Evolutionary conservation across 129 eudicot genomes (phyloP), one percentile per base, ranked within the genome.

Genomic region (Artemisia argyi): DNA sequence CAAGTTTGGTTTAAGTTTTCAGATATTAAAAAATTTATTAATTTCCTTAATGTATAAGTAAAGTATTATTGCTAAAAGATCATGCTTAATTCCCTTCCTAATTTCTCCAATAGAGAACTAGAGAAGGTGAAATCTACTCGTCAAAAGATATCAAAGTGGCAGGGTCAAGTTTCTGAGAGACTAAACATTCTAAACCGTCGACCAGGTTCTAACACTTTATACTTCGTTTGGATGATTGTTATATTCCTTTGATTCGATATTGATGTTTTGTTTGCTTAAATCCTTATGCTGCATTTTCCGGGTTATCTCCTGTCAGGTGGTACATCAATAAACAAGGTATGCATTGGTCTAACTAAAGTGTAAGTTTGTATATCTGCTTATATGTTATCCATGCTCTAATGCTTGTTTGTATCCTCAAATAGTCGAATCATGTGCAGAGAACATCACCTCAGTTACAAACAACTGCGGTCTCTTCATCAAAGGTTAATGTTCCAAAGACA

Each of bases 111-210:
- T 73, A 95, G 99, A 76, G 99, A 95, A 78, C 87, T 69, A 71
- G 94, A 95, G 88, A 95, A 95, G 84, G 97, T 95, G 77, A 88
- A 85, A 79, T 83, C 95, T 42, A 80, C 86, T 76, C 97, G 96
- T 47, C 89, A 88, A 65, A 95, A 88, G 88, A 86, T 95, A 81
- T 90, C 90, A 66, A 85, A 91, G 66, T 91, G 99, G 99, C 99
- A 95, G 83, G 80, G 88, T 53, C 88, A 95, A 80, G 88, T 88
- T 26, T 78, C 94, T 13, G 96, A 95, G 78, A 86, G 99, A 76
- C 76, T 95, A 28, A 80, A 52, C 47, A 84, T 87, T 57, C 74
- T 95, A 79, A 68, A 84, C 71, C 78, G 53, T n/a, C 87, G 99
- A 73, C 49, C 89, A 91, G 96, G 99, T 95, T 66, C 39, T 62